Evolutionary conservation across 176 grass and related monocot genomes (phyloP).

Genomic region (Panicum miliaceum): DNA sequence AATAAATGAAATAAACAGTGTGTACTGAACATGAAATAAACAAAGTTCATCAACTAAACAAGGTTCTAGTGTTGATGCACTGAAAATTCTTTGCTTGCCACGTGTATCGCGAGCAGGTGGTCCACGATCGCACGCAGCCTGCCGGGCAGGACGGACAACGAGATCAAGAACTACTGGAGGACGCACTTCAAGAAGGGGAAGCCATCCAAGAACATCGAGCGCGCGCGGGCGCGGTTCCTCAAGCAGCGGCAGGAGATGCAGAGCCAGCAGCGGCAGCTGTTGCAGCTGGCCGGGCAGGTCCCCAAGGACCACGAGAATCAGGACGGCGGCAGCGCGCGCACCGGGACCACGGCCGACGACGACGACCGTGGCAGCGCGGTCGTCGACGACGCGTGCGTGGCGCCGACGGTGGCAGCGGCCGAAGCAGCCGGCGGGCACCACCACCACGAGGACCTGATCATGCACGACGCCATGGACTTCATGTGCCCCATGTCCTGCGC

Average conservation of each 20-base stretch:
- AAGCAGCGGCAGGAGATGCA: slow-evolving; percentile 66
- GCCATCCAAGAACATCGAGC: slow-evolving; percentile 78
- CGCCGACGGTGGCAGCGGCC: background rate
- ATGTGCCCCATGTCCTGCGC: slow-evolving; percentile 56
- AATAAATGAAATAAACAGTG: background rate
- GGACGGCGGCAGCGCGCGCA: background rate
- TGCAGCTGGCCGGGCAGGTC: background rate
- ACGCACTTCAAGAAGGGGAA: slow-evolving; percentile 90
- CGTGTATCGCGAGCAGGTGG: slow-evolving; percentile 38
- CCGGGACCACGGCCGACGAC: background rate
- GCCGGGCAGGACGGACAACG: slow-evolving; percentile 94
- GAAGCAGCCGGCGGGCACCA: background rate
- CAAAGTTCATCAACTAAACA: no score
- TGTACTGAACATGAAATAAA: slow-evolving; percentile 5
- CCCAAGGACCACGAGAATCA: background rate
- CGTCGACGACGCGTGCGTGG: background rate
- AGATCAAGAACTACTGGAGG: slow-evolving; percentile 99
- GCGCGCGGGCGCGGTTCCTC: slow-evolving; percentile 69
- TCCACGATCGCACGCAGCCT: slow-evolving; percentile 89
- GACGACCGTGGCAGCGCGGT: slow-evolving; percentile 23
- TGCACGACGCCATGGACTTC: slow-evolving; percentile 55
- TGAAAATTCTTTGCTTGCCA: background rate
- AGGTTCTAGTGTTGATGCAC: background rate
- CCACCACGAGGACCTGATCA: slow-evolving; percentile 33
- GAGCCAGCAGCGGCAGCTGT: slow-evolving; percentile 13